Evolutionary conservation across 2,329 filamentous ascomycete genomes (phyloP).

Genomic region (Fusarium camptoceras): DNA sequence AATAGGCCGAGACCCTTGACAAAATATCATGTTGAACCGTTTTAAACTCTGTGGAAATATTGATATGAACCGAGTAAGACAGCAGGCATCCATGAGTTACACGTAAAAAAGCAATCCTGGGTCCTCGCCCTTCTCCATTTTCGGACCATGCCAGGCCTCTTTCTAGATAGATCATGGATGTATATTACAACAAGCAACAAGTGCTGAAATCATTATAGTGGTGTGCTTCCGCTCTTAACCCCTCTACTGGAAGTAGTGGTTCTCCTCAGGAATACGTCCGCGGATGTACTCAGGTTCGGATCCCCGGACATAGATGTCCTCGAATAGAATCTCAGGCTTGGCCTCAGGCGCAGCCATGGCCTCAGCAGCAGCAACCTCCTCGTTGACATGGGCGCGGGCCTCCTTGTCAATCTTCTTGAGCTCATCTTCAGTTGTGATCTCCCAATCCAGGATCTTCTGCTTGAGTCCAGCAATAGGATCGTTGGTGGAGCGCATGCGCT

Average conservation of each 20-base stretch:
- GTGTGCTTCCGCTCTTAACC: slow-evolving; percentile 26
- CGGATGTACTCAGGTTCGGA: slow-evolving; percentile 47
- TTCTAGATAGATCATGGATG: slow-evolving; percentile 48
- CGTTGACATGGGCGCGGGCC: slow-evolving; percentile 84
- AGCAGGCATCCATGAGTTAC: slow-evolving; percentile 41
- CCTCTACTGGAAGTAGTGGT: slow-evolving; percentile 42
- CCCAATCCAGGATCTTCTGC: slow-evolving; percentile 98
- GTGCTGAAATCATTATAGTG: slow-evolving; percentile 51
- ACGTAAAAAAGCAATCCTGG: slow-evolving; percentile 37
- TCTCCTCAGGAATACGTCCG: slow-evolving; percentile 43
- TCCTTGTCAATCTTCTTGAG: slow-evolving; percentile 97
- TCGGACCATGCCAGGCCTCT: slow-evolving; percentile 42
- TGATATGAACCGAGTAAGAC: slow-evolving; percentile 15
- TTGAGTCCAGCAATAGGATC: slow-evolving; percentile 98
- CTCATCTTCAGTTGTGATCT: slow-evolving; percentile 90
- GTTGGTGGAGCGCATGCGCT: slow-evolving; percentile 99
- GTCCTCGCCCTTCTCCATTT: slow-evolving; percentile 42
- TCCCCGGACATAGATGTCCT: slow-evolving; percentile 59
- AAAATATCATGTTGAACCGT: slow-evolving; percentile 5
- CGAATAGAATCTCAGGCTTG: slow-evolving; percentile 85
- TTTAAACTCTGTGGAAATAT: not conserved
- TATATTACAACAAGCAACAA: slow-evolving; percentile 50
- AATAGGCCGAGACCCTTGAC: slow-evolving; percentile 30
- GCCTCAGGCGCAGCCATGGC: slow-evolving; percentile 84
- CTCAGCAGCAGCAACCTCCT: slow-evolving; percentile 91